Percentiles rank a stretch among this genome's conserved stretches.
These are phyloP conservation scores for Termitomyces sp. DNA, from an alignment of 768 basidiomycete genomes.

Conservation along the genomic window DNA sequence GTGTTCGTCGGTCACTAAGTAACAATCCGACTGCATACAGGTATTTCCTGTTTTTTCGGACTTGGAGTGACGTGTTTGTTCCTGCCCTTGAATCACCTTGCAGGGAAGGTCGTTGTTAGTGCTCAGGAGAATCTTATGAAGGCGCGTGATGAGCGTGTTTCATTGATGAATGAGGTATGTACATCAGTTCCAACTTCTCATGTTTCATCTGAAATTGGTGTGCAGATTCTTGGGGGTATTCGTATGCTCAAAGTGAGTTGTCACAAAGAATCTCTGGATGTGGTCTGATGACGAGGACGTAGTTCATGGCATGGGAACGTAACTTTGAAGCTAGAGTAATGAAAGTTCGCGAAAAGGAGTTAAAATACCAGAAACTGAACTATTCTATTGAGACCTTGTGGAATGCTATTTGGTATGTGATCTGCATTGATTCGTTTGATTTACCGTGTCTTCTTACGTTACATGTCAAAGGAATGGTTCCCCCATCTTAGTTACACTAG, in stretches of 20 bases:
- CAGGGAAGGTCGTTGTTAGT: slow-evolving; percentile 69
- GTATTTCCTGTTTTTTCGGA: slow-evolving; percentile 71
- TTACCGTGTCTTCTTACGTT: slow-evolving; percentile 2
- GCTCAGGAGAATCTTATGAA: slow-evolving; percentile 90
- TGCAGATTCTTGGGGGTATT: slow-evolving; percentile 77
- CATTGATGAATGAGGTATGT: slow-evolving; percentile 76
- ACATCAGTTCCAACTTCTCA: not conserved
- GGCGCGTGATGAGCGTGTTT: slow-evolving; percentile 82
- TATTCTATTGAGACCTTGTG: slow-evolving; percentile 72
- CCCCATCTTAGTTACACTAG: slow-evolving; percentile 53
- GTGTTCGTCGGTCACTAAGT: not conserved
- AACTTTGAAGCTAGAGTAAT: slow-evolving; percentile 76
- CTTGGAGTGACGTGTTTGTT: slow-evolving; percentile 69
- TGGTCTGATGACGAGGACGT: not conserved
- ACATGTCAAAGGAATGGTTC: slow-evolving; percentile 48
- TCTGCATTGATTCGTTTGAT: not conserved
- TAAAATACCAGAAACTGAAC: slow-evolving; percentile 80
- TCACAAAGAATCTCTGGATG: not conserved
- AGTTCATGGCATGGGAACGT: slow-evolving; percentile 95
- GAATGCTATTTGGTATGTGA: slow-evolving; percentile 39
- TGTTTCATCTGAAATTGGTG: not conserved
- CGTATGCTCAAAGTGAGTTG: slow-evolving; percentile 72
- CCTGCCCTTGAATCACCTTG: slow-evolving; percentile 77
- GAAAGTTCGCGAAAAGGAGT: slow-evolving; percentile 71
- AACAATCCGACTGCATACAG: slow-evolving; percentile 15